Base-by-base conservation (phyloP, 2,329 filamentous ascomycete species). In the Arthrobotrys pseudoclavata region DNA sequence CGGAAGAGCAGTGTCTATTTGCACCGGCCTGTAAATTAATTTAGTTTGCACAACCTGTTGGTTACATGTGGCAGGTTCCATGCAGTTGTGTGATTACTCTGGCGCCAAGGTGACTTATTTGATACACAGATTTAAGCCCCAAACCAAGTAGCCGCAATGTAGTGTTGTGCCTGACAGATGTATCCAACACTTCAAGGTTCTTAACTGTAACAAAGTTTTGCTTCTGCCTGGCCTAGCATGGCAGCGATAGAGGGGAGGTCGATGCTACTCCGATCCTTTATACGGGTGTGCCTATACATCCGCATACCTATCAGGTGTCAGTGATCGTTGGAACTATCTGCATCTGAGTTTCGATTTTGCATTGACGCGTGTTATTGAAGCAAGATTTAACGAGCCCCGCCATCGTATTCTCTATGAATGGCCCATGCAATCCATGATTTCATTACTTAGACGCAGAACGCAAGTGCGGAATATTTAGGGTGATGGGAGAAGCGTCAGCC, bases 401-500 rank as follows among this genome's bases (percentile, higher is more conserved):
- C 50, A 53, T 70, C 68, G 68, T 50, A 50, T 47, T 62, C 31
- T 62, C n/a, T 18, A n/a, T 37, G 48, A 53, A 71, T 63, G 57
- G 68, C n/a, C 52, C 67, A 71, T 55, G 55, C 13, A 34, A 60
- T 60, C 13, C 55, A 60, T 60, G 55, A 60, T 42, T 42, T 12
- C 34, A 42, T 20, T 42, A 34, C 13, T 50, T 60, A 45, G 57
- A 52, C 31, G 48, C 69, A 72, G 53, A 72, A 66, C 69, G 69
- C 69, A 66, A 15, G 61, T 29, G 69, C 69, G 50, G 26, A 34
- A 66, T n/a, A n/a, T n/a, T 26, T 57, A 7, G 22, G 62, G 57
- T 63, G 22, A 63, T 60, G 60, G 61, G 60, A 71, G 18, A 48
- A 55, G 42, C 71, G 50, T 76, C 72, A 76, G 72, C 72, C 72